Percentiles rank a stretch among this genome's conserved stretches.
Evolutionary conservation across 768 basidiomycete genomes (phyloP).

Genomic region (Boletellus sp.): DNA sequence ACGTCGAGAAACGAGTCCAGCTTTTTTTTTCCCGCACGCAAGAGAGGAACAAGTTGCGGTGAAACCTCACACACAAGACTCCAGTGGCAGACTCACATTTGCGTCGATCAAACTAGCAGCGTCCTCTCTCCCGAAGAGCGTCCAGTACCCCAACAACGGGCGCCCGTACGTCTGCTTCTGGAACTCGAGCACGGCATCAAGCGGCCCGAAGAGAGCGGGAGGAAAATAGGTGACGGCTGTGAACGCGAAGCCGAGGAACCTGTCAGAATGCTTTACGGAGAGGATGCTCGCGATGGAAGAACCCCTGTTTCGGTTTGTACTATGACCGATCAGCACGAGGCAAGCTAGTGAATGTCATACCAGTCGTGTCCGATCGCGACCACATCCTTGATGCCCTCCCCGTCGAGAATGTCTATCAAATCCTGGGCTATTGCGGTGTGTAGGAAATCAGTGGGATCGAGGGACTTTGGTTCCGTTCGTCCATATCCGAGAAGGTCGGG

Average conservation of each 20-base stretch:
- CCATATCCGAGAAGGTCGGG: conserved; percentile 50
- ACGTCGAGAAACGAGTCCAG: conserved; percentile 39
- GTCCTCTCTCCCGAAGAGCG: conserved; percentile 31
- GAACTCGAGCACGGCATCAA: conserved; percentile 24
- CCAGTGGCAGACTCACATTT: conserved; percentile 25
- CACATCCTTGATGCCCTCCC: conserved; percentile 30
- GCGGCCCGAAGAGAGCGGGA: conserved; percentile 24
- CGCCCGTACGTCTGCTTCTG: conserved; percentile 30
- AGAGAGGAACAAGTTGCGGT: neutral
- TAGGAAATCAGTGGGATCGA: conserved; percentile 25
- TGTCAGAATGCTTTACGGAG: conserved; percentile 36
- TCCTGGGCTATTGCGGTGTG: conserved; percentile 30
- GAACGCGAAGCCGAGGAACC: conserved; percentile 41
- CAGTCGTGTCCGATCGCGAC: conserved; percentile 43
- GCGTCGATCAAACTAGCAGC: conserved; percentile 33
- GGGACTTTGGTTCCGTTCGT: conserved; percentile 40
- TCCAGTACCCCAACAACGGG: conserved; percentile 43
- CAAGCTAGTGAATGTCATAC: conserved; percentile 12
- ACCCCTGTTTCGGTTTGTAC: conserved; percentile 31
- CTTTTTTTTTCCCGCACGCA: conserved; percentile 14
- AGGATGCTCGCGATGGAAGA: conserved; percentile 32
- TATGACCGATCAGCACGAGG: neutral
- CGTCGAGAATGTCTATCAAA: conserved; percentile 37
- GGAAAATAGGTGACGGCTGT: conserved; percentile 34
- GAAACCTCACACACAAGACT: no score